Base-by-base conservation (phyloP, 352 stramenopile species). In the Globisporangium cylindrosporum region DNA sequence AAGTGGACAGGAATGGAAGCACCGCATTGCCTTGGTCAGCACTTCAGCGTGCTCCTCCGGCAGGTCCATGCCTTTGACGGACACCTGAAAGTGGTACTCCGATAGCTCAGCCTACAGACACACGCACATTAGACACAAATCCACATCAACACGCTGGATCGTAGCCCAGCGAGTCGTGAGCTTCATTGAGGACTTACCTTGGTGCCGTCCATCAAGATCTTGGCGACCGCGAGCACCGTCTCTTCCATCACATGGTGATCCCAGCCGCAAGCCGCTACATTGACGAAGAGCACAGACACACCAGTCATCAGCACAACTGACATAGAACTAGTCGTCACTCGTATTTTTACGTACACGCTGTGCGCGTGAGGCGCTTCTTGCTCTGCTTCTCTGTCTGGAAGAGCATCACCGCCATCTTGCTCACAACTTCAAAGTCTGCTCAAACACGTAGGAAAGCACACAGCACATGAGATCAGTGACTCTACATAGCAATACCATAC, bases 341-440 rank as follows among this genome's bases (percentile, higher is more conserved):
- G 15, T 6, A 12, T 24, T 25, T 43, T 8, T 24, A 74, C 74
- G n/a, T 48, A 93, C 84, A 88, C 5, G 84, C 82, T 3, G 80
- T 84, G 38, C 80, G 82, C 20, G 78, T 79, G 14, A 90, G 66
- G 14, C 81, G 74, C 9, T 82, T 82, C 55, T 81, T 82, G 69
- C 78, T 90, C 61, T 88, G 84, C 73, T 91, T 90, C 61, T 90
- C 80, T 8, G 79, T 64, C 62, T 77, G 76, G 69, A 93, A 90
- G 59, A 93, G 76, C 12, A 74, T 54, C 66, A 84, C 69, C 20
- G 82, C 82, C 55, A 90, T 71, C 56, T 82, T 84, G 64, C 82
- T 82, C 29, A 88, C 53, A 10, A 66, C 72, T 8, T 75, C 80
- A 70, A 93, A 91, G 29, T 90, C 84, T 93, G 22, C 29, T 10